Evolutionary conservation across 2,329 filamentous ascomycete species (phyloP).

Genomic region (Xylariaceae sp.): DNA sequence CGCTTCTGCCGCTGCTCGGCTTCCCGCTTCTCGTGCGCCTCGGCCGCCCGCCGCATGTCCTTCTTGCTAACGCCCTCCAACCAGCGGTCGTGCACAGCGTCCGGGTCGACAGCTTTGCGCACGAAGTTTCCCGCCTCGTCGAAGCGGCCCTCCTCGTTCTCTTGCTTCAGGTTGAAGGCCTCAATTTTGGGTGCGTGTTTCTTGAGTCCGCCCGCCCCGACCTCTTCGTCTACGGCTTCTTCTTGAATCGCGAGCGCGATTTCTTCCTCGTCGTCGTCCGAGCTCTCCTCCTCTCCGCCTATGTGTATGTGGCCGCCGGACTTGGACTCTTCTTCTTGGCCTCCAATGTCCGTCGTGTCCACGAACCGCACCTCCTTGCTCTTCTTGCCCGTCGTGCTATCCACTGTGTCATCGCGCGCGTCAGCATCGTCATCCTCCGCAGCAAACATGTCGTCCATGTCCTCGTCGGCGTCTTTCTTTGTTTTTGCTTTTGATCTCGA

Average conservation of each 20-base stretch:
- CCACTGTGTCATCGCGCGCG: constrained; percentile 58
- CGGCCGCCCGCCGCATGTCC: constrained; percentile 86
- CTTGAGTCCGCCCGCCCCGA: constrained; percentile 89
- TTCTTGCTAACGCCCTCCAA: constrained; percentile 91
- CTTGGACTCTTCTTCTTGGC: constrained; percentile 76
- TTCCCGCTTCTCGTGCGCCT: constrained; percentile 85
- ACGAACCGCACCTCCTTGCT: constrained; percentile 67
- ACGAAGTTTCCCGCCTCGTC: constrained; percentile 92
- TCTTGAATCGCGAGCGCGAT: constrained; percentile 77
- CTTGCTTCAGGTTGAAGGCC: constrained; percentile 90
- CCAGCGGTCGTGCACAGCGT: constrained; percentile 91
- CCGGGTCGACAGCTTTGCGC: constrained; percentile 84
- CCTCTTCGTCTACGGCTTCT: constrained; percentile 82
- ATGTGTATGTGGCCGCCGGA: constrained; percentile 74
- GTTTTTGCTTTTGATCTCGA: constrained; percentile 34
- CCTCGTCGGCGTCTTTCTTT: constrained; percentile 55
- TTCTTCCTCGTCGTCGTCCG: constrained; percentile 69
- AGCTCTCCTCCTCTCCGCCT: constrained; percentile 62
- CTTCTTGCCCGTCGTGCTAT: constrained; percentile 60
- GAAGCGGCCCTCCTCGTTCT: constrained; percentile 91
- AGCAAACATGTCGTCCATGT: constrained; percentile 88
- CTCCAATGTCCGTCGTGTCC: constrained; percentile 70
- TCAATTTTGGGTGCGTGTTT: constrained; percentile 92
- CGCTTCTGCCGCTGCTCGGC: constrained; percentile 74
- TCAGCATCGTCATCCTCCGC: constrained; percentile 60